Percentiles rank a stretch among this genome's conserved stretches.
These are phyloP conservation scores for Lophiotrema nucula DNA, from an alignment of 495 filamentous ascomycete genomes.

Conservation along the genomic window DNA sequence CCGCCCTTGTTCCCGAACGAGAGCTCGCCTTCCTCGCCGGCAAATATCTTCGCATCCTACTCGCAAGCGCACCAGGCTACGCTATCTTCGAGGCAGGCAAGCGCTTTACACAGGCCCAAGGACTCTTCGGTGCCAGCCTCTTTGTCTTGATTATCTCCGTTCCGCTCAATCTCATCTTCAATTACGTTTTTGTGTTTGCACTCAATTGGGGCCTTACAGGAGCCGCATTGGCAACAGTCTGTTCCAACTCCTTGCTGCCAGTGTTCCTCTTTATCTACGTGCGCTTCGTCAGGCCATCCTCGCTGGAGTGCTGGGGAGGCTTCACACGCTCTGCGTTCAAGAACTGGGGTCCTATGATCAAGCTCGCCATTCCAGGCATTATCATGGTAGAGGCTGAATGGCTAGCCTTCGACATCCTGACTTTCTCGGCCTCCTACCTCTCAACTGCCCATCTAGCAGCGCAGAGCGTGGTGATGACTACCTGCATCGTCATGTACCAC, in stretches of 20 bases:
- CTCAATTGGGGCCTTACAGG: constrained; percentile 29
- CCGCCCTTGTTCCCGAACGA: constrained; percentile 21
- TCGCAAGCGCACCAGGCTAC: constrained; percentile 32
- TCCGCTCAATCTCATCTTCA: constrained; percentile 34
- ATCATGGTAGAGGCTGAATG: constrained; percentile 36
- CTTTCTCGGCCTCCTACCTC: constrained; percentile 24
- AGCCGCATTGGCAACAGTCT: constrained; percentile 28
- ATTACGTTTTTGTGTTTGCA: constrained; percentile 33
- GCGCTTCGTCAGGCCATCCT: constrained; percentile 13
- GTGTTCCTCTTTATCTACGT: constrained; percentile 28
- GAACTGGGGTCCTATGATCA: constrained; percentile 37
- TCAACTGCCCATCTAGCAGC: constrained; percentile 29
- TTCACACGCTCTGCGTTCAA: constrained; percentile 21
- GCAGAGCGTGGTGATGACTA: constrained; percentile 29
- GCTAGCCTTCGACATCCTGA: constrained; percentile 35
- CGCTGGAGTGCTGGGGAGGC: constrained; percentile 33
- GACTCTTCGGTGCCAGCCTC: constrained; percentile 31
- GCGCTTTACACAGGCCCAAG: constrained; percentile 36
- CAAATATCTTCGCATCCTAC: constrained; percentile 25
- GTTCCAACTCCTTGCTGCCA: constrained; percentile 30
- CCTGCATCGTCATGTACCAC: constrained; percentile 25
- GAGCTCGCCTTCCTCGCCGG: constrained; percentile 31
- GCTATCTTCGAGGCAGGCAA: constrained; percentile 37
- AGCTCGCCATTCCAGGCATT: constrained; percentile 31
- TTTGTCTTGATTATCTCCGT: constrained; percentile 28